Evolutionary conservation across 306 rosid species (phyloP).

Genomic region (Delonix regia): DNA sequence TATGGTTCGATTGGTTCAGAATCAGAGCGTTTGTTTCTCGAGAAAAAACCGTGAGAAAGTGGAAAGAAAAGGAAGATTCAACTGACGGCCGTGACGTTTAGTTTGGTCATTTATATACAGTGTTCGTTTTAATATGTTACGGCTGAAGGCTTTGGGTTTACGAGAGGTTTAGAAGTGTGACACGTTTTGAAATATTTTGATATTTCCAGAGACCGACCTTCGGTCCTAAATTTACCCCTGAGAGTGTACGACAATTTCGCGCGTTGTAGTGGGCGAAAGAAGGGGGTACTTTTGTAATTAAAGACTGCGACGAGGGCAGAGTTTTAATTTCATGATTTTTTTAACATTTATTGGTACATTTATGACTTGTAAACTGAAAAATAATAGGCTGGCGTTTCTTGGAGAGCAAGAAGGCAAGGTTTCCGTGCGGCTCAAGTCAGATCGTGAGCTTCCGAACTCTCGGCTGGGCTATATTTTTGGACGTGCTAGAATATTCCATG

Average conservation of each 20-base stretch:
- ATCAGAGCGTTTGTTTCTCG: neutral
- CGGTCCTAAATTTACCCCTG: neutral
- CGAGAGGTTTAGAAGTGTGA: neutral
- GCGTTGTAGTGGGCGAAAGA: too few species aligned
- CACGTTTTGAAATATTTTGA: neutral
- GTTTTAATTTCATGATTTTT: too few species aligned
- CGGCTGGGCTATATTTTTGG: neutral
- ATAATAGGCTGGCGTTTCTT: constrained; percentile 31
- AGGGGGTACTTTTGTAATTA: neutral
- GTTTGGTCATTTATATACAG: neutral
- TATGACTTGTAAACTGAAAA: too few species aligned
- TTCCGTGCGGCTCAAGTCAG: constrained; percentile 33
- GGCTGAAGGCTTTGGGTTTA: neutral
- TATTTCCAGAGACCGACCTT: too few species aligned
- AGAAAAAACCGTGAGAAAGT: neutral
- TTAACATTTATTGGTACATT: too few species aligned
- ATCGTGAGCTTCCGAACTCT: neutral
- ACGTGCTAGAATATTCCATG: neutral
- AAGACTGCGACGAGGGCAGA: neutral
- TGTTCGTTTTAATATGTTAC: too few species aligned
- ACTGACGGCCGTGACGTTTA: too few species aligned
- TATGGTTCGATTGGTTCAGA: neutral
- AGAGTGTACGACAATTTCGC: neutral
- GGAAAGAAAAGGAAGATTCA: neutral
- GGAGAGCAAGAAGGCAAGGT: constrained; percentile 35